Conservation (phyloP, 2,329 filamentous ascomycete genomes). For the Fonsecaea multimorphosa region DNA sequence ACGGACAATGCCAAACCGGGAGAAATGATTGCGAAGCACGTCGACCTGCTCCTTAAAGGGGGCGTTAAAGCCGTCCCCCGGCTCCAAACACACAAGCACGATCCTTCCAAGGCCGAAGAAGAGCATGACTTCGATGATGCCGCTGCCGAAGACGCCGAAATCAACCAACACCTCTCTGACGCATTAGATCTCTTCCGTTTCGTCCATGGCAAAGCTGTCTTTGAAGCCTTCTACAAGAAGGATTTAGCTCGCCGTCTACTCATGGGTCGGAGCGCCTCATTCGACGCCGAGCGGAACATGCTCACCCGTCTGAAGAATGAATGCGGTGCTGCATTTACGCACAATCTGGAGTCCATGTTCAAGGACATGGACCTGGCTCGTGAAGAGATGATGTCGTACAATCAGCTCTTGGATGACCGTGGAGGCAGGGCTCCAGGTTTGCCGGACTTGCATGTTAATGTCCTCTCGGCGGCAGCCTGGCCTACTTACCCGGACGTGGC, state of each 20-base stretch:
- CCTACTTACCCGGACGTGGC: constrained; percentile 82
- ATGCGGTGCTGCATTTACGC: constrained; percentile 91
- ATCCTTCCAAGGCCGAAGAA: constrained; percentile 64
- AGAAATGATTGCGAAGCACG: constrained; percentile 98
- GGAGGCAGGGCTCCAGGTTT: constrained; percentile 56
- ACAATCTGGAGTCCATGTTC: constrained; percentile 99
- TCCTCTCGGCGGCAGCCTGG: constrained; percentile 92
- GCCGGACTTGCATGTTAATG: constrained; percentile 81
- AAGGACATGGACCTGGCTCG: constrained; percentile 93
- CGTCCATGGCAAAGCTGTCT: constrained; percentile 95
- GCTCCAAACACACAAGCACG: constrained; percentile 61
- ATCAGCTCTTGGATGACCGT: constrained; percentile 67
- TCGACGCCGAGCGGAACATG: constrained; percentile 96
- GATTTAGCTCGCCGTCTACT: constrained; percentile 87
- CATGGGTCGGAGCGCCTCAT: constrained; percentile 89
- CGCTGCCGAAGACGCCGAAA: constrained; percentile 73
- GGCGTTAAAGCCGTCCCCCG: constrained; percentile 83
- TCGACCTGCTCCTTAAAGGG: constrained; percentile 85
- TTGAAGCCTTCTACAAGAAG: constrained; percentile 99
- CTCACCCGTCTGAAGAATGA: constrained; percentile 87
- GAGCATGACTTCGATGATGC: constrained; percentile 63
- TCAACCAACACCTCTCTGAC: constrained; percentile 90
- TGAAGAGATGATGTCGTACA: constrained; percentile 93
- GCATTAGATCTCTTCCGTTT: constrained; percentile 95
- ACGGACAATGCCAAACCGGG: constrained; percentile 91